Evolutionary conservation across 441 rosid genomes (phyloP), one percentile per base, ranked within the genome.

Genomic region (Arabidopsis hybrid): DNA sequence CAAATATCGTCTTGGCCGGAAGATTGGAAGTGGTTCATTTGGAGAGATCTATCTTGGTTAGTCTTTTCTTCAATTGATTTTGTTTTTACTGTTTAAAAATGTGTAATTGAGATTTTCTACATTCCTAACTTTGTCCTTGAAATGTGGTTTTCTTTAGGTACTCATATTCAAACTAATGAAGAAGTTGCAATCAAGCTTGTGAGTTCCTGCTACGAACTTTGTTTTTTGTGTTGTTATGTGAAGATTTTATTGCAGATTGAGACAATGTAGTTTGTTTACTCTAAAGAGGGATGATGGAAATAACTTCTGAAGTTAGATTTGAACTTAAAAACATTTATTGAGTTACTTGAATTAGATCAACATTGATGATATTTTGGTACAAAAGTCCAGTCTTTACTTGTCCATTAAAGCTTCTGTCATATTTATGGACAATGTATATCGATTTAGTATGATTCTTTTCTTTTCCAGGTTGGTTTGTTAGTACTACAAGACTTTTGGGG

Each of bases 11-110:
- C 89, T 92, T 6, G 98, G 97, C 43, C 85, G 95, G 47, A 95
- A 91, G 89, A 95, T 95, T 84, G 99, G 99, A 16, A 89, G 98
- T 76, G 99, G 99, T 53, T 95, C 99, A 0, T 95, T 95, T 71
- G 99, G 99, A 45, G 98, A 95, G 92, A 93, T 95, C 89, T 89
- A 90, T 85, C 93, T 90, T 16, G 98, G 98, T 93, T 72, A 56
- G 89, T 75, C 12, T 29, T 69, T 49, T 14, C 1, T 35, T 38
- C 36, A 35, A 6, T 69, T 71, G 4, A 10, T 45, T 49, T 9
- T 26, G 29, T 1, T 2, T 40, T 85, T 60, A 18, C 76, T 58
- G 11, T 13, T 39, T 3, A 47, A 14, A n/a, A 16, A 4, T 9
- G 6, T 71, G 18, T 50, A 65, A 38, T 8, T 56, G 21, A 59